Evolutionary conservation across 2,329 filamentous ascomycete genomes (phyloP).

Genomic region (Metarhizium humberi): DNA sequence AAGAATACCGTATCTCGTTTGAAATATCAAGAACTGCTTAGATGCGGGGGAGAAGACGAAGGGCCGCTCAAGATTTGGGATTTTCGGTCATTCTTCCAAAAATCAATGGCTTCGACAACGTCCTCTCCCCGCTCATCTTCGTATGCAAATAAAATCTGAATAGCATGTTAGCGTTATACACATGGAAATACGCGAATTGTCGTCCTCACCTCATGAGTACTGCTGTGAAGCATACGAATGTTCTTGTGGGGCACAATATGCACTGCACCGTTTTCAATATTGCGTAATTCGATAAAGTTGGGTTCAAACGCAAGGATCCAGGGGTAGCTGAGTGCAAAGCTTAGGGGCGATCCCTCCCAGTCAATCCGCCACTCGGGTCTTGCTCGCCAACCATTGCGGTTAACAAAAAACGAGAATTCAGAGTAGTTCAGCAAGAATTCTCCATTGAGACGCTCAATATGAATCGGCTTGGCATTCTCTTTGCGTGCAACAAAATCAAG

Average conservation of each 20-base stretch:
- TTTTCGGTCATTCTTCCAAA: slow-evolving; percentile 67
- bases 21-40: slow-evolving; percentile 1
- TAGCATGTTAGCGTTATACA: not conserved
- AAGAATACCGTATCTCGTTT: not conserved
- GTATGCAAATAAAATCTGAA: slow-evolving; percentile 90
- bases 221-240: slow-evolving; percentile 94
- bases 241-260: slow-evolving; percentile 96
- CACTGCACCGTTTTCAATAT: slow-evolving; percentile 89
- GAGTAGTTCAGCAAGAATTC: slow-evolving; percentile 98
- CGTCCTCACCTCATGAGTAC: slow-evolving; percentile 77
- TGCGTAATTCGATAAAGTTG: slow-evolving; percentile 93
- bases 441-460: slow-evolving; percentile 93
- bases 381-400: slow-evolving; percentile 94
- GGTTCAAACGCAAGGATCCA: slow-evolving; percentile 97
- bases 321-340: slow-evolving; percentile 89
- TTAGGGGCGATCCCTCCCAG: slow-evolving; percentile 89
- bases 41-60: slow-evolving; percentile 4
- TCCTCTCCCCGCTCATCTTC: slow-evolving; percentile 93
- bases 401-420: slow-evolving; percentile 98
- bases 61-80: slow-evolving; percentile 28
- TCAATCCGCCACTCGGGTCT: slow-evolving; percentile 94
- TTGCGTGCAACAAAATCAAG: slow-evolving; percentile 93
- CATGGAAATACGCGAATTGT: slow-evolving; percentile 2
- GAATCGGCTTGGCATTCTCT: slow-evolving; percentile 88
- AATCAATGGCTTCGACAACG: slow-evolving; percentile 89